Percentiles rank a stretch among this genome's conserved stretches.
These are phyloP conservation scores for Magnaporthales sp. DNA, from an alignment of 2,329 filamentous ascomycete genomes.

Conservation along the genomic window DNA sequence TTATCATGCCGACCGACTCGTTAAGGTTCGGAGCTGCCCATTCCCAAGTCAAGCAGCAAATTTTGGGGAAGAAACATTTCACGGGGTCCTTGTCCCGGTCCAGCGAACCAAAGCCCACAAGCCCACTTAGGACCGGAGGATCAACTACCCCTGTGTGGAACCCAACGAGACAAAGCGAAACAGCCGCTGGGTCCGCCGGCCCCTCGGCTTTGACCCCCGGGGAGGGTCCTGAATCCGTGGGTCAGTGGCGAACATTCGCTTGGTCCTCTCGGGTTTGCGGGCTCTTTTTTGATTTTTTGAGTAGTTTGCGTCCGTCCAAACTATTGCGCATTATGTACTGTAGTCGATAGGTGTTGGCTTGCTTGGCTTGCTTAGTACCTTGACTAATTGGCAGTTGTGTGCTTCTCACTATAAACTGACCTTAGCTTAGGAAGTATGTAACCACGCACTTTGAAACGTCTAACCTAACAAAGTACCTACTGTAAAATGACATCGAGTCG, in stretches of 20 bases:
- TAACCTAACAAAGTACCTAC: neutral
- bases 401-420: neutral
- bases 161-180: neutral
- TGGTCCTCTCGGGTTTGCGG: neutral
- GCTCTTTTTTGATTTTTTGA: too few relatives aligned
- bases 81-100: neutral
- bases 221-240: neutral
- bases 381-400: neutral
- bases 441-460: neutral
- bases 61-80: constrained; percentile 1
- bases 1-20: neutral
- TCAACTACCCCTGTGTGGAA: neutral
- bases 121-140: neutral
- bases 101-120: neutral
- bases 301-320: too few relatives aligned
- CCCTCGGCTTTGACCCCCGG: neutral
- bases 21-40: neutral
- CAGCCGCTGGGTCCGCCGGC: neutral
- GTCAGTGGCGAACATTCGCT: neutral
- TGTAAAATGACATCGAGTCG: too few relatives aligned
- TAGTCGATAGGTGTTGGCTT: too few relatives aligned
- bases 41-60: neutral
- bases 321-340: too few relatives aligned
- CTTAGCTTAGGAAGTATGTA: neutral
- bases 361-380: neutral